phyloP scores from a whole-genome alignment of 495 filamentous ascomycete genomes.

The Umbilicaria muhlenbergii region DNA sequence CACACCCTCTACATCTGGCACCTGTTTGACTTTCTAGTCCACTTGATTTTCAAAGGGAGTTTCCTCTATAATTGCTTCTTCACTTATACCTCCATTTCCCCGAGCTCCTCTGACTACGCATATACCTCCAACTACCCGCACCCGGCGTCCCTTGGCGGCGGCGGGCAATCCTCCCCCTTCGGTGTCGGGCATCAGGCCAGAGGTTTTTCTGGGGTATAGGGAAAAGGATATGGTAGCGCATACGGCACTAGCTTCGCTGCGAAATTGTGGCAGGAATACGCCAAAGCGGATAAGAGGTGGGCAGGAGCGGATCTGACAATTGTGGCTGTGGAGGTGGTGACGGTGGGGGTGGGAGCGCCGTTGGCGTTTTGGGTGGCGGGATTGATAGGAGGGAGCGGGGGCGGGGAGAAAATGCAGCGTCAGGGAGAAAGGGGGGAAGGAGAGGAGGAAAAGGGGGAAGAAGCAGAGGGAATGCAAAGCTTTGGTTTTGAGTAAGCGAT shows the following conservation, averaged over 20 bases:
- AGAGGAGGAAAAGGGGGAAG: no score
- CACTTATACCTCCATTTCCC: constrained; percentile 35
- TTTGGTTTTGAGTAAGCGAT: constrained; percentile 54
- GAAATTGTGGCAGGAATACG: constrained; percentile 84
- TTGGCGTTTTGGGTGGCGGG: constrained; percentile 57
- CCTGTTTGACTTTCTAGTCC: constrained; percentile 78
- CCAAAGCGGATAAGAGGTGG: constrained; percentile 75
- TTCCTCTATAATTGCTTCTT: constrained; percentile 91
- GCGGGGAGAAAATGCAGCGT: constrained; percentile 13
- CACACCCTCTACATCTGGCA: constrained; percentile 90
- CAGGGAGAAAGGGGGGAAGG: constrained; percentile 9
- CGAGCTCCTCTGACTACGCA: constrained; percentile 9
- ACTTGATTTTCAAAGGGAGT: constrained; percentile 74
- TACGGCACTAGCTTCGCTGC: constrained; percentile 51
- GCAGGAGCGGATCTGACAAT: constrained; percentile 61
- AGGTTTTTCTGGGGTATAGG: constrained; percentile 33
- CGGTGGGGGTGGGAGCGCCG: constrained; percentile 63
- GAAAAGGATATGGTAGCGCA: constrained; percentile 56
- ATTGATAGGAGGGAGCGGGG: constrained; percentile 27
- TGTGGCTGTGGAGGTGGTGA: constrained; percentile 71
- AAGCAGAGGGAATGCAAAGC: no score
- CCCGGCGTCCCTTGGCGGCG: constrained; percentile 17
- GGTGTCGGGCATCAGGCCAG: no score
- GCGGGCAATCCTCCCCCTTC: no score
- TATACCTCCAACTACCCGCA: constrained; percentile 26